Conservation (phyloP, 768 basidiomycete species). For the Clitopilus hobsonii region DNA sequence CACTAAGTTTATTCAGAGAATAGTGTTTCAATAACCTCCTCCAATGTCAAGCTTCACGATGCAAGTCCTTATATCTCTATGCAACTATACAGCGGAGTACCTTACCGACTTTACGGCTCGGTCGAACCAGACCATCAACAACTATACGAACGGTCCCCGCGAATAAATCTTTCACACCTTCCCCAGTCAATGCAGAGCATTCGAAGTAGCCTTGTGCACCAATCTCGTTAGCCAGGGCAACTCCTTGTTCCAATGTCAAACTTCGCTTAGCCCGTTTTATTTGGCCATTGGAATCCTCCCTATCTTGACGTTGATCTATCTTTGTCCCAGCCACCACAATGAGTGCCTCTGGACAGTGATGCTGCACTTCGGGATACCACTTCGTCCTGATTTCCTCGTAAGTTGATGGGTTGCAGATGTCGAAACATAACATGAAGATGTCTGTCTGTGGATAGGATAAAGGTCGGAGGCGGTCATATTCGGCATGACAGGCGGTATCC, state of each 20-base stretch:
- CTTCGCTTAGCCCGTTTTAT: too few species aligned
- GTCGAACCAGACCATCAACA: not conserved
- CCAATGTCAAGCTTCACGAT: too few species aligned
- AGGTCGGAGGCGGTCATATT: not conserved
- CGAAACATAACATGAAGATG: not conserved
- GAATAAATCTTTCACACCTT: not conserved
- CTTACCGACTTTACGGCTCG: not conserved
- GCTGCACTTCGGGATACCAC: not conserved
- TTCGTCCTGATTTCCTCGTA: not conserved
- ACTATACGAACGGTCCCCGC: not conserved
- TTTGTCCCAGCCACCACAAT: not conserved
- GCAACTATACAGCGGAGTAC: not conserved
- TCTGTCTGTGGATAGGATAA: not conserved
- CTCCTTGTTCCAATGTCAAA: not conserved
- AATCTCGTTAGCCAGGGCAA: not conserved
- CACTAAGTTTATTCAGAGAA: not conserved
- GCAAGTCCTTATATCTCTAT: not conserved
- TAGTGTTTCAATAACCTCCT: too few species aligned
- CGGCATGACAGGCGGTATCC: not conserved
- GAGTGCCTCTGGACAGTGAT: not conserved
- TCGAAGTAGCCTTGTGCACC: not conserved
- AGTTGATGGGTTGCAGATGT: not conserved
- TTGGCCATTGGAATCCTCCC: too few species aligned
- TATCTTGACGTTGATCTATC: too few species aligned
- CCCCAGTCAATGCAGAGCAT: not conserved